Base-by-base conservation (phyloP, 768 basidiomycete species). In the Coprinopsis marcescibilis region DNA sequence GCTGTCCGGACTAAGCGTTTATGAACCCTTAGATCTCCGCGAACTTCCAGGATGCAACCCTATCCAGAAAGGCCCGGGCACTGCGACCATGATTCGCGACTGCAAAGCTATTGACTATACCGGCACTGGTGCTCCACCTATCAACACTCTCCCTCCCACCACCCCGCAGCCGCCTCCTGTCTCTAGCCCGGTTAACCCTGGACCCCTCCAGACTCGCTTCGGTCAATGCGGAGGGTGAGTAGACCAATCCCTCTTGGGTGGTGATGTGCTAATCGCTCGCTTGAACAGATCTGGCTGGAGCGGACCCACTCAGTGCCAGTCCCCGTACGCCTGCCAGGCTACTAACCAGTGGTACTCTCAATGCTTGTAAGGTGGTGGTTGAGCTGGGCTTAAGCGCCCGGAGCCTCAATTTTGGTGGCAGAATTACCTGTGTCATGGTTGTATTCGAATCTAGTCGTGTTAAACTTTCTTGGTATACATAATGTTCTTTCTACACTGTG, bases 341-440 rank as follows among this genome's bases (percentile, higher is more conserved):
- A 20, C 40, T 23, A 48, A 48, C 32, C 39, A 48, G 21, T 48
- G 47, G 47, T 48, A 49, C 24, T 43, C 32, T 13, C 48, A 49
- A 26, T 49, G 48, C 17, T 10, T 43, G 34, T 49, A 44, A 43
- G 23, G 30, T 17, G 25, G 20, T 17, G 15, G 23, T 17, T 40
- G 5, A 17, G 39, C 23, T 21, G 19, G 23, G 23, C 25, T 19
- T 40, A 10, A 11, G 23, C 17, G 11, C n/a, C n/a, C n/a, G n/a
- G n/a, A n/a, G n/a, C n/a, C n/a, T n/a, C n/a, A n/a, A n/a, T n/a
- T n/a, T n/a, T n/a, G n/a, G n/a, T n/a, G n/a, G n/a, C n/a, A n/a
- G n/a, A n/a, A n/a, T n/a, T n/a, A n/a, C n/a, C n/a, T n/a, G n/a
- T n/a, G n/a, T n/a, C n/a, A n/a, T n/a, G n/a, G n/a, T n/a, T n/a